Percentiles rank a stretch among this genome's conserved stretches.
Conservation (phyloP, 1,284 basidiomycete genomes). For the Gymnopus androsaceus region DNA sequence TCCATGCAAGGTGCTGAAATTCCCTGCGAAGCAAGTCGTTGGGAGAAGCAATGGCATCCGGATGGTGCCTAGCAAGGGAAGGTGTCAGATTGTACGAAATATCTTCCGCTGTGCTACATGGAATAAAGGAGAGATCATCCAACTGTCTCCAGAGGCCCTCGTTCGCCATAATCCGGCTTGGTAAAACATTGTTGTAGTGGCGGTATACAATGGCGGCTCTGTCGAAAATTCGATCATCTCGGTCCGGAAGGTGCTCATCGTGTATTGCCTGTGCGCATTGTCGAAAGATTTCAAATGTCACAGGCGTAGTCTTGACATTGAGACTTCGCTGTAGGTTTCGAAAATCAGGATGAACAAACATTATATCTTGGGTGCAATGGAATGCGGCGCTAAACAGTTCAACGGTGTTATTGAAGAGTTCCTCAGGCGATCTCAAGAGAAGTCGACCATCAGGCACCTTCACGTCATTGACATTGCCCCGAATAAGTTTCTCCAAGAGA, state of each 20-base stretch:
- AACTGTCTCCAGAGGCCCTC: neutral
- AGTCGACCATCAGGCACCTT: slow-evolving; percentile 3
- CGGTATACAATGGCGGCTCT: slow-evolving; percentile 1
- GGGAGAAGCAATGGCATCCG: neutral
- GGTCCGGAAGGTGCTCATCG: neutral
- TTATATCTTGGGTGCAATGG: neutral
- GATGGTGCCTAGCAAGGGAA: neutral
- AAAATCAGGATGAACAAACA: slow-evolving; percentile 4
- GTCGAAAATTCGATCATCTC: neutral
- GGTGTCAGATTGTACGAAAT: neutral
- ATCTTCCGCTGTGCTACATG: neutral
- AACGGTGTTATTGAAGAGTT: neutral
- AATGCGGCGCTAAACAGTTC: slow-evolving; percentile 1
- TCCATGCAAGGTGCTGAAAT: slow-evolving; percentile 1
- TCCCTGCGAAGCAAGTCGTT: neutral
- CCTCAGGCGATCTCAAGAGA: neutral
- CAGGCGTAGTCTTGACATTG: neutral
- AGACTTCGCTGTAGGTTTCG: neutral
- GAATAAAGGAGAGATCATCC: slow-evolving; percentile 1
- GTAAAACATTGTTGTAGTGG: slow-evolving; percentile 4
- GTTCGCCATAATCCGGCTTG: neutral
- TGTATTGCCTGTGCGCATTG: slow-evolving; percentile 6
- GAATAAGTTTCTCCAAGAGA: neutral
- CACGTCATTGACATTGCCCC: neutral
- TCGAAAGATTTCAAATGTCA: neutral